Evolutionary conservation across 495 filamentous ascomycete species (phyloP), one percentile per base, ranked within the genome.

Genomic region (Trichocladium uniseriatum): DNA sequence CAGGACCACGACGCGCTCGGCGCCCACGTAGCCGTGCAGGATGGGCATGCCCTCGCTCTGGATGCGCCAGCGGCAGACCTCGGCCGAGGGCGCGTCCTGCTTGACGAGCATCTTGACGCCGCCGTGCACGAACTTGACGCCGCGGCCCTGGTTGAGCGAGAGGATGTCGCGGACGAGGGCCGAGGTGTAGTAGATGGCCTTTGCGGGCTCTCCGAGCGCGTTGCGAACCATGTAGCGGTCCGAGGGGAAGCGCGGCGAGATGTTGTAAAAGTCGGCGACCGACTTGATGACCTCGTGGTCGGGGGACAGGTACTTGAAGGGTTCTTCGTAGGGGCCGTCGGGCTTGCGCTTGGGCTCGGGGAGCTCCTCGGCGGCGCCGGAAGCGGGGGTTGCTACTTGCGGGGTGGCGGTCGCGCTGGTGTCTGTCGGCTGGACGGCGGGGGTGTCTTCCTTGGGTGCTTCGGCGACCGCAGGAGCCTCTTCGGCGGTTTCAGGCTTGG

Each of bases 71-170:
- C 81, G 77, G 71, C 89, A 94, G 16, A 90, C 84, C 36, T 85
- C 83, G 37, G 76, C 79, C 21, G 79, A 82, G 55, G 95, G 91
- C 0, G 86, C 85, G 57, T 97, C 90, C 60, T 98, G 92, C 69
- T 91, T 92, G 66, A 97, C 87, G 65, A 95, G 97, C 82, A 96
- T 95, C 70, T 94, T 94, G 22, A 98, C 87, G 51, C 92, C 92
- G 49, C 85, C 89, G 67, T 98, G 92, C 34, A 97, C 83, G 62
- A 98, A 96, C 67, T 89, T 94, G 66, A 97, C 81, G 21, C 89
- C 88, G 13, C 81, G 81, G 20, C 85, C 85, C 64, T 95, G 88
- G 62, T 97, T 98, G 45, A 77, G 66, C 7, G 68, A 70, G 2
- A 98, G 76, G 45, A 98, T 94, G 52, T 87, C 82, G 13, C 85